These are phyloP conservation scores for Sporothrix inflata DNA, from an alignment of 2,329 filamentous ascomycete genomes.

Conservation along the genomic window DNA sequence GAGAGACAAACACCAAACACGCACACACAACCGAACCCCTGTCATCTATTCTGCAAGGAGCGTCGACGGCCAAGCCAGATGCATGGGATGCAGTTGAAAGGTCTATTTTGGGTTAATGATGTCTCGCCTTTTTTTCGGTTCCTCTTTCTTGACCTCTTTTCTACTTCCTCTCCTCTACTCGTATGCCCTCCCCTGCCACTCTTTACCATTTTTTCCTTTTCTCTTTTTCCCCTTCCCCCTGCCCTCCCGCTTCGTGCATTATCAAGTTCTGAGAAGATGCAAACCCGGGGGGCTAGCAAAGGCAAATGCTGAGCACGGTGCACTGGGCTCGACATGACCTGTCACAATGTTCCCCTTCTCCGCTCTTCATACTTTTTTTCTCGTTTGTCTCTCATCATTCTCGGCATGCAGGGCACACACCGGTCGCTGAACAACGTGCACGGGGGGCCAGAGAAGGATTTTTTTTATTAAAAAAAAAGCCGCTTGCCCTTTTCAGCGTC, in stretches of 20 bases:
- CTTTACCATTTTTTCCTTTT: background rate
- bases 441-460: background rate
- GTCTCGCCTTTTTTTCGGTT: background rate
- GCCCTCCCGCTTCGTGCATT: slow-evolving; percentile 8
- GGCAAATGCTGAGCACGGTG: background rate
- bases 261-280: slow-evolving; percentile 1
- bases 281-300: background rate
- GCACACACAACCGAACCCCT: background rate
- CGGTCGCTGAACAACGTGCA: background rate
- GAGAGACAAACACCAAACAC: slow-evolving; percentile 10
- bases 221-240: background rate
- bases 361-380: background rate
- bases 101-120: slow-evolving; percentile 21
- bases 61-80: slow-evolving; percentile 10
- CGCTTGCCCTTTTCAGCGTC: background rate
- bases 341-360: slow-evolving; percentile 11
- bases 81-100: background rate
- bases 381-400: background rate
- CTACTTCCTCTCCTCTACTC: background rate
- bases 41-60: slow-evolving; percentile 16
- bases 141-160: background rate
- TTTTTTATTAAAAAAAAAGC: background rate
- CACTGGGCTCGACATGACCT: slow-evolving; percentile 1
- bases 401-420: slow-evolving; percentile 14
- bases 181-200: no score